A percentile compares a stretch with the other conserved stretches of the same genome.
phyloP scores from a whole-genome alignment of 2,329 filamentous ascomycete genomes.

The Fusarium compactum region DNA sequence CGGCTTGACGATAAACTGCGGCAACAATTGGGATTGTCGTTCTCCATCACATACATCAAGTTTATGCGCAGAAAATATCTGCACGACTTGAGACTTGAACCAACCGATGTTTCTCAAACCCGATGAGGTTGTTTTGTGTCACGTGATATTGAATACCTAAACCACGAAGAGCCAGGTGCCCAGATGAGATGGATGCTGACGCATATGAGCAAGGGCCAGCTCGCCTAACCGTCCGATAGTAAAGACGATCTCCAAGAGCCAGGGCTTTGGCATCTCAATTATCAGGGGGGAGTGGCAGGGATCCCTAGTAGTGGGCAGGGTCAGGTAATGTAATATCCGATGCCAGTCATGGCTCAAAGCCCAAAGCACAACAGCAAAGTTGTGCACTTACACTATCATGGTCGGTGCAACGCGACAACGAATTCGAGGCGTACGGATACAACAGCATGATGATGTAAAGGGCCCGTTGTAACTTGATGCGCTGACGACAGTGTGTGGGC shows the following conservation, averaged over 20 bases:
- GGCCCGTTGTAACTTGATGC: background rate
- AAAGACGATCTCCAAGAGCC: constrained; percentile 28
- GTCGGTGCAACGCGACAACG: constrained; percentile 7
- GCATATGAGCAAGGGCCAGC: constrained; percentile 12
- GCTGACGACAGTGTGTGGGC: constrained; percentile 5
- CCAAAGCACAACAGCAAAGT: background rate
- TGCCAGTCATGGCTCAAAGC: background rate
- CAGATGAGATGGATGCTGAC: constrained; percentile 2
- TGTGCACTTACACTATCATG: constrained; percentile 10
- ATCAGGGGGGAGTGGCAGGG: constrained; percentile 13
- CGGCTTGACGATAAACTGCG: background rate
- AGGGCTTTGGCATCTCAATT: constrained; percentile 19
- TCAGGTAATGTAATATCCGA: constrained; percentile 22
- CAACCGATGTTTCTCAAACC: background rate
- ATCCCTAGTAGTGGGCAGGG: background rate
- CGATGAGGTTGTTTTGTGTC: constrained; percentile 8
- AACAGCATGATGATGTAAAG: constrained; percentile 2
- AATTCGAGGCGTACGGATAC: background rate
- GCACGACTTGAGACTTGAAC: constrained; percentile 18
- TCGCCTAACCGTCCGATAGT: constrained; percentile 31
- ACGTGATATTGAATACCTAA: constrained; percentile 26
- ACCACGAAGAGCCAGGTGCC: constrained; percentile 1
- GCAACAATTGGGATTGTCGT: background rate
- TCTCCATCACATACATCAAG: background rate
- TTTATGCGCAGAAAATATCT: constrained; percentile 3